Conservation (phyloP, 2,329 filamentous ascomycete genomes). For the Tricladium varicosporioides region DNA sequence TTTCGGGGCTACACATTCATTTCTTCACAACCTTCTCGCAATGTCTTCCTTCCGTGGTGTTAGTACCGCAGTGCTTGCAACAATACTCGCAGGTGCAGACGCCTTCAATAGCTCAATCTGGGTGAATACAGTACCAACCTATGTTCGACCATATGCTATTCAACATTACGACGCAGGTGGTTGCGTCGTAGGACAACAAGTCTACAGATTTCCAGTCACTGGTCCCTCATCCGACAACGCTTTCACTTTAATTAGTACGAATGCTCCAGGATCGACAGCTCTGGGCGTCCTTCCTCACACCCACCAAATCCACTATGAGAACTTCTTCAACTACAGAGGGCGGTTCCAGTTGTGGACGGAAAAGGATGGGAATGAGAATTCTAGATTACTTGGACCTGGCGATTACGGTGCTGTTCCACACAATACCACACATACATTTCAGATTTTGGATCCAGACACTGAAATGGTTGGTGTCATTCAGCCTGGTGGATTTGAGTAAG, state of each 20-base stretch:
- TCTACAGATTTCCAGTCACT: slow-evolving; percentile 44
- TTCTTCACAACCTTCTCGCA: background rate
- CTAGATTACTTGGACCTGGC: slow-evolving; percentile 41
- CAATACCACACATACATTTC: slow-evolving; percentile 48
- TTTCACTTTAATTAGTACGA: slow-evolving; percentile 45
- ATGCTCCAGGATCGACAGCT: slow-evolving; percentile 36
- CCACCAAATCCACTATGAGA: slow-evolving; percentile 44
- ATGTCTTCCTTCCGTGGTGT: background rate
- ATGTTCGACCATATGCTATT: slow-evolving; percentile 27
- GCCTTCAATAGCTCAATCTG: slow-evolving; percentile 34
- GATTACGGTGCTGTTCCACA: slow-evolving; percentile 46
- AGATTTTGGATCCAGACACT: slow-evolving; percentile 46
- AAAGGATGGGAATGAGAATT: slow-evolving; percentile 32
- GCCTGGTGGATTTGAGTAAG: slow-evolving; percentile 47
- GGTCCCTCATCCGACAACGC: slow-evolving; percentile 43
- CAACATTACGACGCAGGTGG: slow-evolving; percentile 27
- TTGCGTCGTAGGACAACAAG: slow-evolving; percentile 34
- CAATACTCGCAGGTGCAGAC: background rate
- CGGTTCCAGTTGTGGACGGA: slow-evolving; percentile 45
- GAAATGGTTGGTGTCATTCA: slow-evolving; percentile 45
- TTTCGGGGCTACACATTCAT: background rate
- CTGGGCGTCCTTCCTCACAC: slow-evolving; percentile 44
- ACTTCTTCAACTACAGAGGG: slow-evolving; percentile 45
- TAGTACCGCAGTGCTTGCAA: background rate
- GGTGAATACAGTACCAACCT: slow-evolving; percentile 22